Conservation (phyloP, 805 yeast species). For the Saccharomycopsis guyanensis region DNA sequence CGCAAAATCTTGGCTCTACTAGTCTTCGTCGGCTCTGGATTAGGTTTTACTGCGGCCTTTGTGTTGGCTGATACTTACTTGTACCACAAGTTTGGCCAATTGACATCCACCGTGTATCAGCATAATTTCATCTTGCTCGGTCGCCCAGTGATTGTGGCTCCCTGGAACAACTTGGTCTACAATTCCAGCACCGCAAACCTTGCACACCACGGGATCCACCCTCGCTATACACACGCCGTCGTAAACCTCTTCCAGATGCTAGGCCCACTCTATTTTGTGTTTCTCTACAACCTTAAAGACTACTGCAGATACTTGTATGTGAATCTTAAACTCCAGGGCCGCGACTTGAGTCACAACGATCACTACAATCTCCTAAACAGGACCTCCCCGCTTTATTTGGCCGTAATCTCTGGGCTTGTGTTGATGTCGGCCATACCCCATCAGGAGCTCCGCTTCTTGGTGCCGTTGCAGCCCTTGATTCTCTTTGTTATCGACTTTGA, state of each 20-base stretch:
- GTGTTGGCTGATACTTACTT: slow-evolving; percentile 47
- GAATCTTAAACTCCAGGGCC: not conserved
- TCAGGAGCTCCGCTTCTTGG: slow-evolving; percentile 84
- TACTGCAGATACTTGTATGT: slow-evolving; percentile 5
- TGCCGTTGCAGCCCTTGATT: slow-evolving; percentile 69
- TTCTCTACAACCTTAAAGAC: slow-evolving; percentile 13
- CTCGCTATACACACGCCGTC: slow-evolving; percentile 63
- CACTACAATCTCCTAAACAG: not conserved
- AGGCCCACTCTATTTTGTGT: slow-evolving; percentile 54
- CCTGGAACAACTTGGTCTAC: slow-evolving; percentile 69
- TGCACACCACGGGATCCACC: slow-evolving; percentile 75
- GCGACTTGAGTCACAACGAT: not conserved
- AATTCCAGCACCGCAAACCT: slow-evolving; percentile 55
- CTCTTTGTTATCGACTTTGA: slow-evolving; percentile 23
- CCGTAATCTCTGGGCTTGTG: slow-evolving; percentile 54
- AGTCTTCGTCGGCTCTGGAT: slow-evolving; percentile 30
- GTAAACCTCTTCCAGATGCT: slow-evolving; percentile 72
- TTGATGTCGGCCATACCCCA: slow-evolving; percentile 73
- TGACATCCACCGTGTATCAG: not conserved
- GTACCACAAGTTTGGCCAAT: slow-evolving; percentile 4
- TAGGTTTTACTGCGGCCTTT: slow-evolving; percentile 30
- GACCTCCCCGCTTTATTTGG: slow-evolving; percentile 39
- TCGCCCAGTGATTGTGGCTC: slow-evolving; percentile 45
- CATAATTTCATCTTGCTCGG: not conserved
- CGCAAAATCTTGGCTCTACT: slow-evolving; percentile 21